Evolutionary conservation across 495 filamentous ascomycete genomes (phyloP).

Genomic region (Geoglossum glabrum): DNA sequence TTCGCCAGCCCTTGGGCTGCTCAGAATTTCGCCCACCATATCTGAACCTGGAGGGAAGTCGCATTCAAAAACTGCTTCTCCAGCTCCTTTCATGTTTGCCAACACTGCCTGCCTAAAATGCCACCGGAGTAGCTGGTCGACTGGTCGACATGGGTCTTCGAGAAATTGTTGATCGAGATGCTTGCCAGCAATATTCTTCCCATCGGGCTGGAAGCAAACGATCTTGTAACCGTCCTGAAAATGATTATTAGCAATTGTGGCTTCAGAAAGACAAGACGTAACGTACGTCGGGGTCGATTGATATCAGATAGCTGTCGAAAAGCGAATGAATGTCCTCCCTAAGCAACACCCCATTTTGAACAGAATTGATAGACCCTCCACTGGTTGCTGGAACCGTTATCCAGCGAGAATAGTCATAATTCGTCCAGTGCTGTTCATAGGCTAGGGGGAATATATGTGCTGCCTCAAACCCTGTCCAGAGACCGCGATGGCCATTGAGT

Average conservation of each 20-base stretch:
- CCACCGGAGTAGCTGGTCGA: not conserved
- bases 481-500: slow-evolving; percentile 4
- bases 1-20: slow-evolving; percentile 1
- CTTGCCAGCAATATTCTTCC: not conserved
- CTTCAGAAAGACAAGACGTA: not conserved
- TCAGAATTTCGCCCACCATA: slow-evolving; percentile 3
- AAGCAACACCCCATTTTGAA: slow-evolving; percentile 12
- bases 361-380: slow-evolving; percentile 11
- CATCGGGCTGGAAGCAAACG: not conserved
- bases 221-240: slow-evolving; percentile 1
- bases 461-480: slow-evolving; percentile 14
- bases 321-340: slow-evolving; percentile 6
- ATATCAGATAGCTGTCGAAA: slow-evolving; percentile 12
- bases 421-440: slow-evolving; percentile 15
- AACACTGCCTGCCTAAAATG: slow-evolving; percentile 4
- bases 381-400: slow-evolving; percentile 13
- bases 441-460: slow-evolving; percentile 19
- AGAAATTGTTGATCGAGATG: slow-evolving; percentile 15
- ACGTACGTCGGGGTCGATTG: slow-evolving; percentile 10
- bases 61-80: slow-evolving; percentile 1
- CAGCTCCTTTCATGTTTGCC: slow-evolving; percentile 3
- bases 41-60: not conserved
- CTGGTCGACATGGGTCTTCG: slow-evolving; percentile 10
- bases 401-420: slow-evolving; percentile 14
- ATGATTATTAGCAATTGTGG: not conserved